Evolutionary conservation across 208 protist species (phyloP).

Genomic region (Blastocrithidia nonstop): DNA sequence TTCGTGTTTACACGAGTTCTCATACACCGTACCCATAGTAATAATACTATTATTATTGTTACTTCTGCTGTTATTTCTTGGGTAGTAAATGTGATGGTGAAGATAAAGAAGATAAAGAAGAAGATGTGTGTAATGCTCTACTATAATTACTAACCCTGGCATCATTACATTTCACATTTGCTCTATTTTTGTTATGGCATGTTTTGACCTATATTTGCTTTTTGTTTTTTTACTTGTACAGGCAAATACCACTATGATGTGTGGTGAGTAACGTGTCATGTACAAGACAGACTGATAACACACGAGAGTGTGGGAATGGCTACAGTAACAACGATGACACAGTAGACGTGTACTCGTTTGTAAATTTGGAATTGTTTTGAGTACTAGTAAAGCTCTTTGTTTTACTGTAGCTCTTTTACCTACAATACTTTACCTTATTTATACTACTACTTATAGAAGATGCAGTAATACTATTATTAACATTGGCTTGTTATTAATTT

Average conservation of each 20-base stretch:
- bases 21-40: constrained; percentile 15
- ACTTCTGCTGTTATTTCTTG: neutral
- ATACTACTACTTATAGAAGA: neutral
- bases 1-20: constrained; percentile 14
- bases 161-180: neutral
- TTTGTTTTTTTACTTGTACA: constrained; percentile 14
- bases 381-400: neutral
- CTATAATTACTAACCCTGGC: too few species aligned
- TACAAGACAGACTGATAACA: constrained; percentile 13
- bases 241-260: constrained; percentile 26
- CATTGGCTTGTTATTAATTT: too few species aligned
- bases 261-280: constrained; percentile 16
- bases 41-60: neutral
- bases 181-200: neutral
- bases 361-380: neutral
- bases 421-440: neutral
- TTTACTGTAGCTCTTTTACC: neutral
- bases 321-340: constrained; percentile 10
- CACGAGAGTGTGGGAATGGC: constrained; percentile 19
- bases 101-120: too few species aligned
- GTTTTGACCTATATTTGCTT: neutral
- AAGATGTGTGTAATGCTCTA: too few species aligned
- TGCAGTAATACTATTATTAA: neutral
- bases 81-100: too few species aligned
- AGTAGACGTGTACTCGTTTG: neutral